These are phyloP conservation scores for Stropharia rugosoannulata DNA, from an alignment of 768 basidiomycete genomes.

Conservation along the genomic window DNA sequence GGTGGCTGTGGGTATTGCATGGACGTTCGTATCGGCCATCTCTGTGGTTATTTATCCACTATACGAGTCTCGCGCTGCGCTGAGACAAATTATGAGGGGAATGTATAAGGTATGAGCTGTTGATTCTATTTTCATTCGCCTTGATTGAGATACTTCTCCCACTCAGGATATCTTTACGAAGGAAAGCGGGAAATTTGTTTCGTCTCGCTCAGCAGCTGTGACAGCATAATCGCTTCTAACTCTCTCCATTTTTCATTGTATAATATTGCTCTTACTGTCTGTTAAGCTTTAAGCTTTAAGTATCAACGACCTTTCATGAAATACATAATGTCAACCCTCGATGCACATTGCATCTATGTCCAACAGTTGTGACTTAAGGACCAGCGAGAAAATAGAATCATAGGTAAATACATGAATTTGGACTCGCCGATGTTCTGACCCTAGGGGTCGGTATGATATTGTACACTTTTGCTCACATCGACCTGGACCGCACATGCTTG, in stretches of 20 bases:
- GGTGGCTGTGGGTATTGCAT: slow-evolving; percentile 80
- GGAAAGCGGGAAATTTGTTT: slow-evolving; percentile 30
- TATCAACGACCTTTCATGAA: background rate
- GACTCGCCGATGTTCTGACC: too few relatives aligned
- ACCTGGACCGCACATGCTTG: too few relatives aligned
- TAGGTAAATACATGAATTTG: too few relatives aligned
- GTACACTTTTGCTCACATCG: too few relatives aligned
- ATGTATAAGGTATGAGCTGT: slow-evolving; percentile 55
- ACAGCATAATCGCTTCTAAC: background rate
- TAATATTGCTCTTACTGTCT: background rate
- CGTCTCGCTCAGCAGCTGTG: slow-evolving; percentile 3
- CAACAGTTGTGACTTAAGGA: too few relatives aligned
- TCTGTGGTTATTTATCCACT: slow-evolving; percentile 84
- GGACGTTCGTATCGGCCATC: slow-evolving; percentile 77
- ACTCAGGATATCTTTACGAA: slow-evolving; percentile 32
- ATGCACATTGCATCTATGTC: too few relatives aligned
- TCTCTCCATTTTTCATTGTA: background rate
- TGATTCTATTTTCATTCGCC: background rate
- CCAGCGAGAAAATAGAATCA: too few relatives aligned
- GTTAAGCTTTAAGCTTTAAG: background rate
- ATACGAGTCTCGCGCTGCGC: slow-evolving; percentile 75
- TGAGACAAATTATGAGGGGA: slow-evolving; percentile 58
- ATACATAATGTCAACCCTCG: background rate
- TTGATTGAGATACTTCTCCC: background rate
- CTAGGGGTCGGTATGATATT: too few relatives aligned